phyloP scores from a whole-genome alignment of 208 protist genomes.

The Balamuthia mandrillaris region DNA sequence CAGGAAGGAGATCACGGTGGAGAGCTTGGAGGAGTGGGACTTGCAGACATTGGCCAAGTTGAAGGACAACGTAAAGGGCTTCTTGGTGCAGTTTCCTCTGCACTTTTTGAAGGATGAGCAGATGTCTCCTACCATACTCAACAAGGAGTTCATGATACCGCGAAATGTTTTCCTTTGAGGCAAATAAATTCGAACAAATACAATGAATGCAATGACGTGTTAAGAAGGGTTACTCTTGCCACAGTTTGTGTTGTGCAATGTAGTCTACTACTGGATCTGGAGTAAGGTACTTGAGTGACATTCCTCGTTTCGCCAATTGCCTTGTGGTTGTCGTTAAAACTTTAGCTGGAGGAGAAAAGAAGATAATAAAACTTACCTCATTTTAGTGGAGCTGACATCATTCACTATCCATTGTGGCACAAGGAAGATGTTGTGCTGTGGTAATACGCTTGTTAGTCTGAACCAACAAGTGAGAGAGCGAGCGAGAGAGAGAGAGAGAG shows the following conservation, averaged over 20 bases:
- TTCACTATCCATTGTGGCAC: slow-evolving; percentile 23
- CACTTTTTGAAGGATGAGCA: slow-evolving; percentile 18
- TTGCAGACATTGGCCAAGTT: not conserved
- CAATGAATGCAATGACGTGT: too few species aligned
- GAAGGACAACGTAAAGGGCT: not conserved
- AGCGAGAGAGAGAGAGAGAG: too few species aligned
- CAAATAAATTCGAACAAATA: not conserved
- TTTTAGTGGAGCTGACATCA: slow-evolving; percentile 23
- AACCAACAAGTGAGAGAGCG: not conserved
- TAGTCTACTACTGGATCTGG: slow-evolving; percentile 27
- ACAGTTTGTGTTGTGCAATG: not conserved
- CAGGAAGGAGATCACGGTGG: not conserved
- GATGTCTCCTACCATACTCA: slow-evolving; percentile 15
- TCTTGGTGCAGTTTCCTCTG: slow-evolving; percentile 10
- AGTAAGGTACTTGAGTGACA: slow-evolving; percentile 32
- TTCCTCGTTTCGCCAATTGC: not conserved
- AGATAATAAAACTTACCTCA: not conserved
- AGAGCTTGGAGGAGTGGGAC: not conserved
- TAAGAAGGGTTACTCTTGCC: too few species aligned
- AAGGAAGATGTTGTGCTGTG: not conserved
- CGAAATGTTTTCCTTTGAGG: slow-evolving; percentile 24
- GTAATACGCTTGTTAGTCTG: not conserved
- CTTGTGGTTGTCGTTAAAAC: not conserved
- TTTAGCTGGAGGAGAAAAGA: not conserved
- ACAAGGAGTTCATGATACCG: slow-evolving; percentile 37